Conservation (phyloP, 805 yeast genomes). For the Cyberlindnera maritima region DNA sequence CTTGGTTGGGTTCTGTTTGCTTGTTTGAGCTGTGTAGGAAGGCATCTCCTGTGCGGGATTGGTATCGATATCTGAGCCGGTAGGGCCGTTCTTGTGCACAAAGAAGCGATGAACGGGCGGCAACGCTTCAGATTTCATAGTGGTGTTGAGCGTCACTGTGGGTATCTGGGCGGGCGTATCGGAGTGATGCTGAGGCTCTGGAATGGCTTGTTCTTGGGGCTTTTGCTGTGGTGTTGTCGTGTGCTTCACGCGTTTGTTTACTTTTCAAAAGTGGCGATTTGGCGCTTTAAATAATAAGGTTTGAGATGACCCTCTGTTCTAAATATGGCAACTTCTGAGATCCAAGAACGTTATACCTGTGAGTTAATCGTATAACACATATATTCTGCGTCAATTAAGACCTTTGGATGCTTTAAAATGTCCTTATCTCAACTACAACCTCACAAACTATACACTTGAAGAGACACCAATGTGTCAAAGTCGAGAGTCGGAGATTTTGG, state of each 20-base stretch:
- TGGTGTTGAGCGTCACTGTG: neutral
- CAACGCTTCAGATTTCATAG: neutral
- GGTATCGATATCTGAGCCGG: neutral
- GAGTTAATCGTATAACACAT: too few relatives aligned
- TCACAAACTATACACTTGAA: too few relatives aligned
- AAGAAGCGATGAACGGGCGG: slow-evolving; percentile 4
- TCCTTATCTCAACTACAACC: too few relatives aligned
- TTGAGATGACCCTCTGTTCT: neutral
- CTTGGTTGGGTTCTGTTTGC: neutral
- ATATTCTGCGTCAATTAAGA: too few relatives aligned
- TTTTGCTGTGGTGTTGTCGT: too few relatives aligned
- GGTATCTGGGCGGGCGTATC: neutral
- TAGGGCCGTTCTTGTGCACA: neutral
- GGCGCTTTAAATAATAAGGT: neutral
- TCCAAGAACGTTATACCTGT: too few relatives aligned
- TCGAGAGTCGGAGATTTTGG: too few relatives aligned
- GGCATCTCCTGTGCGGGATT: neutral
- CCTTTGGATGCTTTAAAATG: too few relatives aligned
- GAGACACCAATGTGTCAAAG: too few relatives aligned
- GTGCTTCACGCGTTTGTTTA: neutral
- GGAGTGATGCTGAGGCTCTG: too few relatives aligned
- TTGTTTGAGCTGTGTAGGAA: neutral
- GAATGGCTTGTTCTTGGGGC: too few relatives aligned
- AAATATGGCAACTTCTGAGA: too few relatives aligned
- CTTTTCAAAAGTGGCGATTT: neutral